These are phyloP conservation scores for Colletotrichum shisoi DNA, from an alignment of 2,329 filamentous ascomycete genomes.

Conservation along the genomic window DNA sequence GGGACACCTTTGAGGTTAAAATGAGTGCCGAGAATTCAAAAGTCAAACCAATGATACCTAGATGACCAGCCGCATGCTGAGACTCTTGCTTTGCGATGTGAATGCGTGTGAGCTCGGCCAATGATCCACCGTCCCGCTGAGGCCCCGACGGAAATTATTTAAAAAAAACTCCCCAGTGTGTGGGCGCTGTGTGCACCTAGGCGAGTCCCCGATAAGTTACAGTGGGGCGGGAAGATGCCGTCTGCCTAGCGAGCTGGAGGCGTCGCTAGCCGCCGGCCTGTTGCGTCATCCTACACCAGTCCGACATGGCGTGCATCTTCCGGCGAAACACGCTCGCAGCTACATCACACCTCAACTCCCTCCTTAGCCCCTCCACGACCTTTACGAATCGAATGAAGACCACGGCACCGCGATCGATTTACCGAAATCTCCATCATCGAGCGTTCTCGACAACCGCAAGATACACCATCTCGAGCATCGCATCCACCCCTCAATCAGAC, in stretches of 20 bases:
- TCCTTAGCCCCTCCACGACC: background rate
- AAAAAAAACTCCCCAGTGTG: background rate
- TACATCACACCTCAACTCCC: constrained; percentile 3
- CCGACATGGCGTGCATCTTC: constrained; percentile 29
- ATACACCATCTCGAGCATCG: background rate
- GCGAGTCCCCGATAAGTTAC: background rate
- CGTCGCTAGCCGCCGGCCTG: constrained; percentile 30
- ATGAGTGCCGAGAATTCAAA: constrained; percentile 41
- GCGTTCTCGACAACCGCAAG: constrained; percentile 1
- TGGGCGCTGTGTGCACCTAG: background rate
- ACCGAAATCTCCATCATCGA: constrained; percentile 17
- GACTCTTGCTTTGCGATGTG: background rate
- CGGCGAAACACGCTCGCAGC: constrained; percentile 17
- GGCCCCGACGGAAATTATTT: background rate
- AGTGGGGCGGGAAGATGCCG: constrained; percentile 25
- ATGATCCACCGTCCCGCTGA: background rate
- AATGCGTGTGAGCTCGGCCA: background rate
- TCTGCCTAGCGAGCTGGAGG: background rate
- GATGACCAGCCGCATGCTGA: constrained; percentile 24
- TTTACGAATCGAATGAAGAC: constrained; percentile 16
- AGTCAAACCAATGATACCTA: constrained; percentile 41
- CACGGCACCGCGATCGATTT: background rate
- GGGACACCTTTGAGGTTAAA: constrained; percentile 39
- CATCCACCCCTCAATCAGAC: constrained; percentile 2
- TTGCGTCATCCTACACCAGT: constrained; percentile 33